A percentile compares a stretch with the other conserved stretches of the same genome.
These are phyloP conservation scores for Borealophlyctis nickersoniae DNA, from an alignment of 192 early-diverging fungal species.

Conservation along the genomic window DNA sequence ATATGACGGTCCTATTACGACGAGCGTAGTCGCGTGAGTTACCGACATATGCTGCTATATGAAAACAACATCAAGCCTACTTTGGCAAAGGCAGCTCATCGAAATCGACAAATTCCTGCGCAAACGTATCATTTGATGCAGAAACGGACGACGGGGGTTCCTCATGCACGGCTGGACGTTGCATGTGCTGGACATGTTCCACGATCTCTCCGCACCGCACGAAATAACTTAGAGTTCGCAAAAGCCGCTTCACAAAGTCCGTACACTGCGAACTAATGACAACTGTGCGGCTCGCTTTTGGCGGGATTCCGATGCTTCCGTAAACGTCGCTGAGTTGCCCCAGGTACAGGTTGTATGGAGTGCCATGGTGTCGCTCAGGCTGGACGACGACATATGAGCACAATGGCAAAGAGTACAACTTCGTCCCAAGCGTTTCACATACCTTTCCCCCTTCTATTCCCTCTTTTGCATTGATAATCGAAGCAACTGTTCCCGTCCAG, in stretches of 20 bases:
- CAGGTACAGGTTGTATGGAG: conserved; percentile 26
- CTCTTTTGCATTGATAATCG: conserved; percentile 8
- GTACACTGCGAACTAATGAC: conserved; percentile 4
- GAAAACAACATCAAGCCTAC: no score
- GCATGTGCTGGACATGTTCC: conserved; percentile 25
- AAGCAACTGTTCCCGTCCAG: conserved; percentile 26
- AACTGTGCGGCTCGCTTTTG: conserved; percentile 10
- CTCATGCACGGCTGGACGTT: no score
- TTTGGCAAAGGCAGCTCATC: conserved; percentile 4
- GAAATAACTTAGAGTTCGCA: conserved; percentile 28
- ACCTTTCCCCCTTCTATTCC: neutral
- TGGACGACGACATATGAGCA: no score
- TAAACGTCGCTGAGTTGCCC: conserved; percentile 29
- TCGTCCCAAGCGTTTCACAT: no score
- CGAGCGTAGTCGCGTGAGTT: no score
- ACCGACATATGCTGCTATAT: no score
- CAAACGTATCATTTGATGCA: neutral
- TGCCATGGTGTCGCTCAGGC: neutral
- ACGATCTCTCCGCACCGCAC: conserved; percentile 30
- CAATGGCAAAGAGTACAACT: no score
- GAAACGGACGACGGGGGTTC: no score
- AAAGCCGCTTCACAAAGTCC: conserved; percentile 3
- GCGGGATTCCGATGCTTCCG: conserved; percentile 17
- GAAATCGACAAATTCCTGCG: neutral
- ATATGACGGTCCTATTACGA: neutral